Conservation (phyloP, 2,329 filamentous ascomycete genomes). For the Cordyceps javanica region DNA sequence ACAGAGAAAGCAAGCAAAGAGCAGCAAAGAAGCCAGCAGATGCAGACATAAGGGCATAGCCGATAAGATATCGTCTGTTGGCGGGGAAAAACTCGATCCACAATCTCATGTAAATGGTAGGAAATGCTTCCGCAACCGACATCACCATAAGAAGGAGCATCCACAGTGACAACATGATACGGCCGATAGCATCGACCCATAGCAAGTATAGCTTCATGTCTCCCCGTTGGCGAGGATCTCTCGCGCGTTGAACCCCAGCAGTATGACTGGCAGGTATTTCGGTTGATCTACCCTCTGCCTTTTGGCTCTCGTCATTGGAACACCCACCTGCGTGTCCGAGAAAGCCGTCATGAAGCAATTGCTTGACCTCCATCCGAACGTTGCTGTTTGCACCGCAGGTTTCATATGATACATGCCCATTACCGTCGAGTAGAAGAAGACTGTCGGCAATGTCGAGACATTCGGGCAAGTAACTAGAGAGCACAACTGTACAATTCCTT, state of each 20-base stretch:
- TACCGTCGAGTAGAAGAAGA: not conserved
- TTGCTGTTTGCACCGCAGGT: not conserved
- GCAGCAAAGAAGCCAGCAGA: not conserved
- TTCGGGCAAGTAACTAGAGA: not conserved
- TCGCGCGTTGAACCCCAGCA: no score
- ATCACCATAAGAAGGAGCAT: not conserved
- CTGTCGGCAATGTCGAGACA: not conserved
- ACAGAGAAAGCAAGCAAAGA: not conserved
- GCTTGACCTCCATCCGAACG: not conserved
- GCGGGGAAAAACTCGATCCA: not conserved
- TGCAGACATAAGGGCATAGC: not conserved
- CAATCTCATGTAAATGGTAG: not conserved
- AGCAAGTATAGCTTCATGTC: not conserved
- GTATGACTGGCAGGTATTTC: no score
- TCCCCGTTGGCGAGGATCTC: no score
- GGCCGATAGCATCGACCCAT: not conserved
- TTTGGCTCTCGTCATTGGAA: no score
- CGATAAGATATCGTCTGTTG: not conserved
- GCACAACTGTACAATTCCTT: not conserved
- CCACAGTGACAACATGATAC: not conserved
- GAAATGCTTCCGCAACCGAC: not conserved
- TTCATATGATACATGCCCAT: not conserved
- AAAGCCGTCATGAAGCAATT: no score
- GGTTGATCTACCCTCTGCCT: no score
- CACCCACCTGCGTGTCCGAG: no score